These are phyloP conservation scores for Picea abies DNA, from an alignment of 83 land plant species.

Conservation along the genomic window DNA sequence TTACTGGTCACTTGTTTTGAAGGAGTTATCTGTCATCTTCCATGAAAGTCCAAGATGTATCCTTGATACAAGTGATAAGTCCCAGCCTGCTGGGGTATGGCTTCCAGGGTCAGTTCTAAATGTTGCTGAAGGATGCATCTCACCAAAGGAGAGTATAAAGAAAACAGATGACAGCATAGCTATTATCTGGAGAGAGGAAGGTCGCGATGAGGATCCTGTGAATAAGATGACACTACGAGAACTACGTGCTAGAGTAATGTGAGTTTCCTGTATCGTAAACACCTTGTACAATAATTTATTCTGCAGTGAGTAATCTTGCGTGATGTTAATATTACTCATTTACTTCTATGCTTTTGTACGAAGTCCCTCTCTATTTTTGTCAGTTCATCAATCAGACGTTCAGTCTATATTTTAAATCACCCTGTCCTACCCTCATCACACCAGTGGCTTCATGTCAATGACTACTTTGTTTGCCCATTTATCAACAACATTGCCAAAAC, in stretches of 20 bases:
- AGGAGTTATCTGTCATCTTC: conserved; percentile 69
- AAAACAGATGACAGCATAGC: conserved; percentile 71
- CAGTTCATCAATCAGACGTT: background rate
- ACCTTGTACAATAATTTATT: background rate
- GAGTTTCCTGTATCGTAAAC: conserved; percentile 17
- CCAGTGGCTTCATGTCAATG: background rate
- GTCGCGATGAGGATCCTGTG: conserved; percentile 54
- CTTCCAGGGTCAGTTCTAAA: conserved; percentile 83
- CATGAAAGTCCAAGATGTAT: conserved; percentile 57
- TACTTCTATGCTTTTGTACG: background rate
- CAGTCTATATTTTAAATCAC: background rate
- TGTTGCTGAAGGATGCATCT: conserved; percentile 87
- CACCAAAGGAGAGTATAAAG: conserved; percentile 35
- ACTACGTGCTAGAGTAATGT: conserved; percentile 85
- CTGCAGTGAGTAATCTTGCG: too few species aligned
- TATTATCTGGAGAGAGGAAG: conserved; percentile 87
- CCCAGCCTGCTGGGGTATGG: conserved; percentile 78
- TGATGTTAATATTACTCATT: background rate
- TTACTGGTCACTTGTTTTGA: conserved; percentile 69
- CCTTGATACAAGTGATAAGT: conserved; percentile 56
- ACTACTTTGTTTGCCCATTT: background rate
- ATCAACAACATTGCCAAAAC: background rate
- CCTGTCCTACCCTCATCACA: background rate
- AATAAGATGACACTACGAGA: conserved; percentile 58
- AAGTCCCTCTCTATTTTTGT: conserved; percentile 2